A percentile compares a stretch with the other conserved stretches of the same genome.
Evolutionary conservation across 2,329 filamentous ascomycete species (phyloP).

Genomic region (Apiospora marii): DNA sequence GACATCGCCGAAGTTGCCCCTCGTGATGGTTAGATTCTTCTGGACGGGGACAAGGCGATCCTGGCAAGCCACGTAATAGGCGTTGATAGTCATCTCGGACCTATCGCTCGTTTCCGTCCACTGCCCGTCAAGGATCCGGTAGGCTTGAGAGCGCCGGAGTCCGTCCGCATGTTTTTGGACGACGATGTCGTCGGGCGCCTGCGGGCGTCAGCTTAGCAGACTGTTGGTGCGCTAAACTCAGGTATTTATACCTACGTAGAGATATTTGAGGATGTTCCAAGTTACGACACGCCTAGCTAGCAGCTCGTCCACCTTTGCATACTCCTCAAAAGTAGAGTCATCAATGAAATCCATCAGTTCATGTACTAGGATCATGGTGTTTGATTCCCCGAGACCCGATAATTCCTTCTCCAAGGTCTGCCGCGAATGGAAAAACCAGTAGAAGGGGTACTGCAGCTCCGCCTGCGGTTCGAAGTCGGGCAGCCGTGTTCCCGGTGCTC

Average conservation of each 20-base stretch:
- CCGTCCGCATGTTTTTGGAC: not conserved
- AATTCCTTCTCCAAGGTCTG: not conserved
- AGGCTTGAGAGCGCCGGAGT: not conserved
- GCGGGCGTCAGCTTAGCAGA: not conserved
- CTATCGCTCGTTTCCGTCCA: not conserved
- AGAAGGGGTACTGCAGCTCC: constrained; percentile 2
- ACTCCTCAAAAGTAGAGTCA: not conserved
- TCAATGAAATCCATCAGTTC: not conserved
- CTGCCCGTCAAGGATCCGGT: not conserved
- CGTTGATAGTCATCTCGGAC: not conserved
- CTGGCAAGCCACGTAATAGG: not conserved
- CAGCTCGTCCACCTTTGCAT: not conserved
- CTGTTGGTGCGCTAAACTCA: not conserved
- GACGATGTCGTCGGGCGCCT: constrained; percentile 1
- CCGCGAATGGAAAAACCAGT: not conserved
- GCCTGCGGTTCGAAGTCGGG: not conserved
- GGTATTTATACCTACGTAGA: not conserved
- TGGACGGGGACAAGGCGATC: not conserved
- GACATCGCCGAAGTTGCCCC: not conserved
- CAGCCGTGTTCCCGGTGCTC: not conserved
- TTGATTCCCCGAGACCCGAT: not conserved
- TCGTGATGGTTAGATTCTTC: not conserved
- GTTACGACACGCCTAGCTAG: not conserved
- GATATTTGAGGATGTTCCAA: not conserved
- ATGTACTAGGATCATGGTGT: not conserved